Evolutionary conservation across 306 rosid species (phyloP).

Genomic region (Inga leiocalycina): DNA sequence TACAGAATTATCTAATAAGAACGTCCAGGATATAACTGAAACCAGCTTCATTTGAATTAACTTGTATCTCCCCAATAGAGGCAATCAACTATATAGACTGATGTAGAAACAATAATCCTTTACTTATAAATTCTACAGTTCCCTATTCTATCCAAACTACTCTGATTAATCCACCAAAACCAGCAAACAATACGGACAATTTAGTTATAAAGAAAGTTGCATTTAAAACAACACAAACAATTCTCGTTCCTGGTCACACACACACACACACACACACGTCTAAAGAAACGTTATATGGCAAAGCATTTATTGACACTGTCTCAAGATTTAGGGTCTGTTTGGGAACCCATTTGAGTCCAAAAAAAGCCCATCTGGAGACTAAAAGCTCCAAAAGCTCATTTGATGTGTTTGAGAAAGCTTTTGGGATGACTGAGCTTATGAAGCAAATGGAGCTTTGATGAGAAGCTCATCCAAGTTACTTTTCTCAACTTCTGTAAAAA

Average conservation of each 20-base stretch:
- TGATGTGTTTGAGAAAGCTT: no score
- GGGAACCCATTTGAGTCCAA: no score
- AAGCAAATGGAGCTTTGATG: no score
- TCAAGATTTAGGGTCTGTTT: no score
- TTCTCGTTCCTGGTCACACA: background rate
- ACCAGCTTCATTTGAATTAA: background rate
- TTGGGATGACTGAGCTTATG: no score
- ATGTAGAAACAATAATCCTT: background rate
- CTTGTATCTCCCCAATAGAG: background rate
- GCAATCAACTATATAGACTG: background rate
- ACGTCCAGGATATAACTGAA: background rate
- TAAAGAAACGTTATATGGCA: slow-evolving; percentile 14
- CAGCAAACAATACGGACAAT: slow-evolving; percentile 9
- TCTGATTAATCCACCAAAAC: slow-evolving; percentile 2
- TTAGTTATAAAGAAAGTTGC: slow-evolving; percentile 2
- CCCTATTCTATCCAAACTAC: background rate
- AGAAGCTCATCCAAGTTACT: no score
- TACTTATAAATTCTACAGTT: background rate
- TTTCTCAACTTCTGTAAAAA: no score
- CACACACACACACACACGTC: background rate
- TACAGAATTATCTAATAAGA: background rate
- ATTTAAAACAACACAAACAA: background rate
- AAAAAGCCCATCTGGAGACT: no score
- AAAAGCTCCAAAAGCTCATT: no score
- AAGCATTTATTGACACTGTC: slow-evolving; percentile 12